Base-by-base conservation (phyloP, 2,329 filamentous ascomycete genomes). In the Nigrograna mackinnonii region DNA sequence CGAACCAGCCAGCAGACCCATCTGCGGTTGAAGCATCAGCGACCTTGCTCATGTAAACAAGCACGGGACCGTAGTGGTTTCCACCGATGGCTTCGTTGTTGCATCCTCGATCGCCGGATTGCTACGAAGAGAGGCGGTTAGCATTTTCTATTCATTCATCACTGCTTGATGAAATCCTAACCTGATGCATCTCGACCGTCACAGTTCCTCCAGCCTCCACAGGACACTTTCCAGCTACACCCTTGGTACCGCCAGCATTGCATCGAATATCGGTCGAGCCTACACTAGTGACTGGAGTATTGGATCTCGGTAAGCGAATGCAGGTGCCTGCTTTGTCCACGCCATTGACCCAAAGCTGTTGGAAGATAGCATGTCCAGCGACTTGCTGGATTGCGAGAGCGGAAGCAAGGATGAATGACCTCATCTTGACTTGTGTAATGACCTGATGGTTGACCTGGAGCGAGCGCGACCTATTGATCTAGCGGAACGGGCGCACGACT, bases 1-100 rank as follows among this genome's bases (percentile, higher is more conserved):
- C 28, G 59, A 65, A 69, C 64, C 49, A 60, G 14, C 53, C 46
- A 26, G 41, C 33, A 17, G 52, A 48, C 11, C 58, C 46, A 44
- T 56, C 43, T n/a, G 52, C 46, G 22, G 46, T 55, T 5, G 59
- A 52, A 1, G 77, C 76, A 46, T 75, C 67, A 44, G 67, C 57
- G 18, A 80, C 77, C 55, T 79, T 79, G 57, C 76, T 78, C 41
- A 81, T 68, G 51, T 80, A 81, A 0, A 77, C 77, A 44, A 79
- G 58, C 1, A 76, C 76, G 18, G 78, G 78, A 3, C 79, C 78
- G 48, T 77, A 71, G 62, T 83, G 79, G 22, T 69, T 72, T 2
- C 74, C 58, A 43, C 81, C 79, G 65, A 83, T 79, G 30, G 81
- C 74, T 48, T 83, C 77, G 38, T 68, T 63, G 2, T 71, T 49